Evolutionary conservation across 768 basidiomycete species (phyloP).

Genomic region (Xerocomus brunneocitrinus): DNA sequence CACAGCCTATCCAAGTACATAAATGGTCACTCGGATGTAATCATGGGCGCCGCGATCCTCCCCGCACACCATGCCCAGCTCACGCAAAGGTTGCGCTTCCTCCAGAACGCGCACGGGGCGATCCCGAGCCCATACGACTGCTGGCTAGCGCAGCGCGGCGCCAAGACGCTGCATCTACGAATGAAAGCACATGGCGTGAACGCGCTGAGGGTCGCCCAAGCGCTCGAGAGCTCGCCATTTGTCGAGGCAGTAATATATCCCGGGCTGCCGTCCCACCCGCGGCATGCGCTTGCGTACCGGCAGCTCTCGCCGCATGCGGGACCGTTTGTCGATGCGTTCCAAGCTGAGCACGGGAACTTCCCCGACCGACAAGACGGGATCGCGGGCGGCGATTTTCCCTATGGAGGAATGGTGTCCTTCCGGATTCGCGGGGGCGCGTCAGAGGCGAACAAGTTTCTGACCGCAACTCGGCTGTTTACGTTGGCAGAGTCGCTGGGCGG

Average conservation of each 20-base stretch:
- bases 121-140: constrained; percentile 83
- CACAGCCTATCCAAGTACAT: constrained; percentile 89
- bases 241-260: constrained; percentile 89
- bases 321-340: constrained; percentile 49
- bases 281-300: constrained; percentile 57
- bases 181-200: constrained; percentile 85
- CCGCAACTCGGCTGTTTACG: constrained; percentile 59
- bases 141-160: constrained; percentile 86
- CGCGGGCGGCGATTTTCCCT: constrained; percentile 64
- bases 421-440: constrained; percentile 47
- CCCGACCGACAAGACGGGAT: background rate
- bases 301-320: constrained; percentile 67
- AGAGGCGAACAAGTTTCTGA: constrained; percentile 66
- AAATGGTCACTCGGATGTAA: constrained; percentile 90
- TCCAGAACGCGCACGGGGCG: constrained; percentile 86
- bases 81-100: constrained; percentile 63
- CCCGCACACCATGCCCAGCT: constrained; percentile 49
- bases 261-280: constrained; percentile 64
- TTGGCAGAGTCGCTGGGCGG: constrained; percentile 90
- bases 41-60: constrained; percentile 82
- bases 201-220: constrained; percentile 69
- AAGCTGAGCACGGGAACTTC: constrained; percentile 19
- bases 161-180: constrained; percentile 86
- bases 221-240: constrained; percentile 47
- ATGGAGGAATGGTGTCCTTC: constrained; percentile 86